Evolutionary conservation across 805 yeast genomes (phyloP).

Genomic region (Candida broadrunensis): DNA sequence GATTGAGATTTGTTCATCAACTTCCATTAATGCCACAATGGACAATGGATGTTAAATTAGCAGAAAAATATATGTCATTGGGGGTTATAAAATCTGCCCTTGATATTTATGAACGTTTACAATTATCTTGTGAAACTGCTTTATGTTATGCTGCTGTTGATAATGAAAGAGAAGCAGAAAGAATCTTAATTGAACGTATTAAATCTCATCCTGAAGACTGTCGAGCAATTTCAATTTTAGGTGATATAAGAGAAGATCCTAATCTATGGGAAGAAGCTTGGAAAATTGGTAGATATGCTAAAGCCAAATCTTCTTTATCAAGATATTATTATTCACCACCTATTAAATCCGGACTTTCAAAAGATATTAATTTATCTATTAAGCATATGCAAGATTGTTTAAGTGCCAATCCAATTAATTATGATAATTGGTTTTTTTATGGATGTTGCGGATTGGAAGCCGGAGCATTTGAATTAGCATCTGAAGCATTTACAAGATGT

Average conservation of each 20-base stretch:
- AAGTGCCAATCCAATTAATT: constrained; percentile 66
- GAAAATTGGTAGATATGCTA: constrained; percentile 77
- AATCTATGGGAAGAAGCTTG: constrained; percentile 79
- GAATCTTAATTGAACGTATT: constrained; percentile 54
- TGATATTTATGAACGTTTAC: constrained; percentile 79
- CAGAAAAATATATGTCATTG: constrained; percentile 80
- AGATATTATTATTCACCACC: constrained; percentile 71
- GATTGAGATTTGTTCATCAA: constrained; percentile 69
- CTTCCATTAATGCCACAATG: constrained; percentile 80
- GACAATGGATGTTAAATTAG: constrained; percentile 77
- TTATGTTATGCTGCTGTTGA: constrained; percentile 87
- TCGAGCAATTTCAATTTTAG: constrained; percentile 77
- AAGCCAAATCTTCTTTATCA: constrained; percentile 83
- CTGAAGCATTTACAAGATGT: constrained; percentile 91
- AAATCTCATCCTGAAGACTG: constrained; percentile 67
- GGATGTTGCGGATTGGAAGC: constrained; percentile 87
- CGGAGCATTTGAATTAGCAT: constrained; percentile 68
- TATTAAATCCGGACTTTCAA: constrained; percentile 43
- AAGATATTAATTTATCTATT: constrained; percentile 54
- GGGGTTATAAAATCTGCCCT: constrained; percentile 86
- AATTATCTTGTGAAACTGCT: constrained; percentile 79
- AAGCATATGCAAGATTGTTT: constrained; percentile 73
- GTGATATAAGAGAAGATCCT: constrained; percentile 81
- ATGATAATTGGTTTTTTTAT: constrained; percentile 86
- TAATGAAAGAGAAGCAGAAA: constrained; percentile 62